These are phyloP conservation scores for Macrolepiota dolichaula DNA, from an alignment of 768 basidiomycete species.

Conservation along the genomic window DNA sequence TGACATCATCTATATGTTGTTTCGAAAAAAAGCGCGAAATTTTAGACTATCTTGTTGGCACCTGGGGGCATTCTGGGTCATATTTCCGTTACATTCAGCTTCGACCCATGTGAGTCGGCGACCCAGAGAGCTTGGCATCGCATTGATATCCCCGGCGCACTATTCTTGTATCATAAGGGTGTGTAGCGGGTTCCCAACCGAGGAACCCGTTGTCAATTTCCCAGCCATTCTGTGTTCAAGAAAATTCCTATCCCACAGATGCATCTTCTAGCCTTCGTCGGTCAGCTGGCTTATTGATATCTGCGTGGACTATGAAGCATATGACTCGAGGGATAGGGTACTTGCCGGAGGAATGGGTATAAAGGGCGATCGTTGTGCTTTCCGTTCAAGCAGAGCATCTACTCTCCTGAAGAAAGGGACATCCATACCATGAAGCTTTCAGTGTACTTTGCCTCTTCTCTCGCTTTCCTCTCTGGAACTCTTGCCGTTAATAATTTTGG, in stretches of 20 bases:
- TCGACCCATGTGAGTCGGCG: too few relatives aligned
- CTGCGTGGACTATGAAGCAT: background rate
- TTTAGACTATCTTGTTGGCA: too few relatives aligned
- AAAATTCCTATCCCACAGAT: too few relatives aligned
- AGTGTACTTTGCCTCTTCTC: background rate
- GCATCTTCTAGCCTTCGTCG: background rate
- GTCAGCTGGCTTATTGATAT: background rate
- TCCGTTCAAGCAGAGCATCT: background rate
- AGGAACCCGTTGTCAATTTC: background rate
- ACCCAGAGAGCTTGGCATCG: background rate
- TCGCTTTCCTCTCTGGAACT: conserved; percentile 14
- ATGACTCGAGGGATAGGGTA: background rate
- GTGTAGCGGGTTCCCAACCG: background rate
- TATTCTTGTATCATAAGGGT: background rate
- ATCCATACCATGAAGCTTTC: background rate
- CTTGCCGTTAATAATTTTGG: conserved; percentile 28
- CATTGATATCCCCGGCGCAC: background rate
- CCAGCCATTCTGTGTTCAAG: background rate
- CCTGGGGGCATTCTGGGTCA: too few relatives aligned
- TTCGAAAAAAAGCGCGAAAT: too few relatives aligned
- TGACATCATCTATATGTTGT: too few relatives aligned
- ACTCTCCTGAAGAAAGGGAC: background rate
- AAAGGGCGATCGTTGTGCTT: background rate
- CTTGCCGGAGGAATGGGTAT: background rate
- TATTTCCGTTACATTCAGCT: too few relatives aligned